Conservation (phyloP, 228 moss, liverwort and hornwort species). For the Sphagnum magellanicum region DNA sequence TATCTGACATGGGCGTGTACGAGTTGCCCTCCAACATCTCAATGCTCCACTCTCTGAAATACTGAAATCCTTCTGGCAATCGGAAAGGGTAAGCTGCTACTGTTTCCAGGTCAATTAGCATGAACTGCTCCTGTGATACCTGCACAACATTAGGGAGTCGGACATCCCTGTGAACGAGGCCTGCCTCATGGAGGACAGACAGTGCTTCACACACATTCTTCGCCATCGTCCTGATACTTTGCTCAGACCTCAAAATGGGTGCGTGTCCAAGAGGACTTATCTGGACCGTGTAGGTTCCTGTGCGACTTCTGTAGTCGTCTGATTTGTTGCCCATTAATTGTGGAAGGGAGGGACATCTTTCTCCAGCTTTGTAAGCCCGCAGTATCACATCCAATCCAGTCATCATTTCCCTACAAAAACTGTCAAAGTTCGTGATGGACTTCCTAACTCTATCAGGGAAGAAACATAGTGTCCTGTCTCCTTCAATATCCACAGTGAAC, state of each 20-base stretch:
- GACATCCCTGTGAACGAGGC: conserved; percentile 12
- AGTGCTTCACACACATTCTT: conserved; percentile 6
- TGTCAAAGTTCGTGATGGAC: conserved; percentile 3
- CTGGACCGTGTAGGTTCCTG: conserved; percentile 8
- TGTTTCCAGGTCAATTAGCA: conserved; percentile 14
- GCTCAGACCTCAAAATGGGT: conserved; percentile 4
- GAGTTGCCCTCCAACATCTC: conserved; percentile 3
- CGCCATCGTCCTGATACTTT: conserved; percentile 1
- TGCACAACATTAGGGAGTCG: conserved; percentile 8
- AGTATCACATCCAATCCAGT: not conserved
- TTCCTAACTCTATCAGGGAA: not conserved
- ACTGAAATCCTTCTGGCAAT: not conserved
- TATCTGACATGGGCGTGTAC: conserved; percentile 8
- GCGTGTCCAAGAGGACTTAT: conserved; percentile 4
- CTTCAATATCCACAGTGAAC: not conserved
- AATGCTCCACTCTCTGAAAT: not conserved
- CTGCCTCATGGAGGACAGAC: conserved; percentile 8
- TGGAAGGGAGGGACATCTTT: conserved; percentile 1
- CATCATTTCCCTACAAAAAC: not conserved
- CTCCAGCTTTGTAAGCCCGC: conserved; percentile 2
- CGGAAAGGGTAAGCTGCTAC: not conserved
- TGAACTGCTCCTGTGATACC: conserved; percentile 3
- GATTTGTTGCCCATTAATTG: not conserved
- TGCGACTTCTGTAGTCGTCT: not conserved
- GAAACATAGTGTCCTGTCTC: not conserved